Evolutionary conservation across 352 stramenopile genomes (phyloP).

Genomic region (Halophytophthora polymorphica): DNA sequence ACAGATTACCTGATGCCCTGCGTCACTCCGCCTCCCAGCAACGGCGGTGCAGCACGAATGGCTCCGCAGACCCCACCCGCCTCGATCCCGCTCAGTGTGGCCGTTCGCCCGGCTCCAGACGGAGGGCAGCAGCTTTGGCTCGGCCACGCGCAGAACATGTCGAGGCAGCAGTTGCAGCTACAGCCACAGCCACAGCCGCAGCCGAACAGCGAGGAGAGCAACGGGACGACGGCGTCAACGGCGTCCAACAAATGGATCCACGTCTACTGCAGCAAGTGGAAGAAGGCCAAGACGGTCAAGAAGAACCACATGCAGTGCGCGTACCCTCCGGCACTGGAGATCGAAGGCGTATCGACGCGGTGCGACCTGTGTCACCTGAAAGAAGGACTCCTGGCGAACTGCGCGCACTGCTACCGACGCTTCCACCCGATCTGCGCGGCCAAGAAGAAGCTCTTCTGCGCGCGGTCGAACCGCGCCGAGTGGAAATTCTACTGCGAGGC

Average conservation of each 20-base stretch:
- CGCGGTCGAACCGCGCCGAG: constrained; percentile 53
- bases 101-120: constrained; percentile 16
- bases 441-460: constrained; percentile 60
- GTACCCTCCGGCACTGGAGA: constrained; percentile 23
- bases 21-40: constrained; percentile 14
- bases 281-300: constrained; percentile 65
- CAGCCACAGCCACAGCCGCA: background rate
- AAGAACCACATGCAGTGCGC: constrained; percentile 61
- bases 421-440: constrained; percentile 78
- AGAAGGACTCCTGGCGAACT: constrained; percentile 51
- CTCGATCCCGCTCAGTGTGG: constrained; percentile 6
- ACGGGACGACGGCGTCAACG: constrained; percentile 7
- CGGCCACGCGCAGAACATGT: constrained; percentile 25
- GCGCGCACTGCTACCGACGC: constrained; percentile 50
- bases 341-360: constrained; percentile 23
- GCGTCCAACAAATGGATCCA: constrained; percentile 64
- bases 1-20: constrained; percentile 85
- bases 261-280: constrained; percentile 75
- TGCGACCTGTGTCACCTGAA: constrained; percentile 59
- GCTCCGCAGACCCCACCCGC: constrained; percentile 9
- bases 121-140: constrained; percentile 31
- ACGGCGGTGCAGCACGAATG: background rate
- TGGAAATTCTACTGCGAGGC: constrained; percentile 78
- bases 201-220: constrained; percentile 9
- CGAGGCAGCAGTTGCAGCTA: constrained; percentile 18